Evolutionary conservation across 2,329 filamentous ascomycete species (phyloP), one percentile per base, ranked within the genome.

Genomic region (Claviceps spartinae): DNA sequence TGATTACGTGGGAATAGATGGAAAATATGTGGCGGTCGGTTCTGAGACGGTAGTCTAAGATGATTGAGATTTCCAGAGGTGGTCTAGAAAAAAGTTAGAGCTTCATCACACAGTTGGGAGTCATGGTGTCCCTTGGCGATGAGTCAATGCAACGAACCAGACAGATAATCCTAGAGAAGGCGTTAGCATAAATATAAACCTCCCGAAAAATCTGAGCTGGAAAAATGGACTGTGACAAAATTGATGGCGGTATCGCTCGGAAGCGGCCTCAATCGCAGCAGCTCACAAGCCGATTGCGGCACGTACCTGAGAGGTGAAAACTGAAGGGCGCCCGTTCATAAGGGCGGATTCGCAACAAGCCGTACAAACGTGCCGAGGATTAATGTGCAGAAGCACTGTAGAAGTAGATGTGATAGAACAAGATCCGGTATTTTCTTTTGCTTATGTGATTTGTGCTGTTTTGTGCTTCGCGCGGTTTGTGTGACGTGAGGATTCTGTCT

Each of bases 251-350:
- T 24, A 9, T 24, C 38, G 38, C 47, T 49, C 47, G 24, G 26
- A 50, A 44, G 41, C 40, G 26, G 36, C 4, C 24, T 42, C 34
- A 18, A 45, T 45, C 34, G 41, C 48, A 30, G 26, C 26, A 26
- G 2, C 26, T 34, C 30, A 34, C 22, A 42, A 40, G 41, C 45
- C 44, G 45, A 46, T 50, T 45, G 47, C 76, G 47, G 51, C 45
- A 54, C 58, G 57, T 83, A 88, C 85, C 82, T 90, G 86, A 73
- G 85, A 90, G 74, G 86, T 90, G 77, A 88, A 90, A 71, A 84
- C 79, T 71, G 86, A 88, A 73, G 79, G 77, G 79, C 83, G 83
- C 77, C 84, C 84, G 84, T 83, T 85, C 85, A 89, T 89, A 85
- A 83, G 83, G 77, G 82, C 84, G 76, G 76, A 71, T 76, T 70